A percentile compares a stretch with the other conserved stretches of the same genome.
phyloP scores from a whole-genome alignment of 371 early-diverging fungal genomes.

The Mucor lusitanicus region DNA sequence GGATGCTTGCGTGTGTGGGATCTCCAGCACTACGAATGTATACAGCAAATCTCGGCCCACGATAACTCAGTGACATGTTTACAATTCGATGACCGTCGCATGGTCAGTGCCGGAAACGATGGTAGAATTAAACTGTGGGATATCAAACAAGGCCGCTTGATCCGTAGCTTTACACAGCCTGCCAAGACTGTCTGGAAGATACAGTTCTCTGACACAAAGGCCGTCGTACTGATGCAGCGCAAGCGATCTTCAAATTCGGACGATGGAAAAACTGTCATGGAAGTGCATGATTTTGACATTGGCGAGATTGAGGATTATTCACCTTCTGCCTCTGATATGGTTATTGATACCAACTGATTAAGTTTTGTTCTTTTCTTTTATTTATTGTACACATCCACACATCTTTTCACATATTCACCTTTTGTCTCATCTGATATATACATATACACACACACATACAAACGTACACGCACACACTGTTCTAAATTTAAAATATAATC shows the following conservation, averaged over 20 bases:
- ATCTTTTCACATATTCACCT: neutral
- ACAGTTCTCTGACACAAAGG: slow-evolving; percentile 64
- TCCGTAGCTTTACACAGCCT: slow-evolving; percentile 65
- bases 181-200: slow-evolving; percentile 68
- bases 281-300: slow-evolving; percentile 53
- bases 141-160: slow-evolving; percentile 69
- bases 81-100: slow-evolving; percentile 80
- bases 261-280: slow-evolving; percentile 50
- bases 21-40: slow-evolving; percentile 65
- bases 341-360: slow-evolving; percentile 19
- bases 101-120: slow-evolving; percentile 86
- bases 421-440: too few species aligned
- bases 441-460: too few species aligned
- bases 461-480: neutral
- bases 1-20: slow-evolving; percentile 89
- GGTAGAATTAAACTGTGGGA: slow-evolving; percentile 90
- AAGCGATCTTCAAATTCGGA: slow-evolving; percentile 32
- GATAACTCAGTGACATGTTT: slow-evolving; percentile 85
- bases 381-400: neutral
- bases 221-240: slow-evolving; percentile 63
- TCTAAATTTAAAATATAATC: neutral
- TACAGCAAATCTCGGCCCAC: slow-evolving; percentile 77
- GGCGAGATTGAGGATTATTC: slow-evolving; percentile 27
- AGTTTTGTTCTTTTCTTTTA: neutral
- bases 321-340: slow-evolving; percentile 18